Evolutionary conservation across 306 rosid species (phyloP).

Genomic region (Pyrus bretschneideri): DNA sequence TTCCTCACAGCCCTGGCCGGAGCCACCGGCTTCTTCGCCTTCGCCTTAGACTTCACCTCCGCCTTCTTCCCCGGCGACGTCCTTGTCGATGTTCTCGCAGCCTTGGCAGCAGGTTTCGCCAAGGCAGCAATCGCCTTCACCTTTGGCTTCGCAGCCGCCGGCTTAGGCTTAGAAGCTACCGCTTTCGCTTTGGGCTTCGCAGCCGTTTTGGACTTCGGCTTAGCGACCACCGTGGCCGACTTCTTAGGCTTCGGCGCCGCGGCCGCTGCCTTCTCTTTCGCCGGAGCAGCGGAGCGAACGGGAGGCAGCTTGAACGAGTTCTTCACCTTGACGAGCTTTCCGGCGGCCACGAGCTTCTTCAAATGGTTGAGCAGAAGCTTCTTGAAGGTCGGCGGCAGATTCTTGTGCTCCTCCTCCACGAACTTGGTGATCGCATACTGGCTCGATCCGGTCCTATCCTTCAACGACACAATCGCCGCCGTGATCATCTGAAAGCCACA

Average conservation of each 20-base stretch:
- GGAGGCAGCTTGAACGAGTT: constrained; percentile 64
- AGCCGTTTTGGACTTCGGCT: constrained; percentile 22
- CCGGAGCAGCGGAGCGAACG: constrained; percentile 13
- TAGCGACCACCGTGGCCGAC: constrained; percentile 18
- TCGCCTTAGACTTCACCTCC: background rate
- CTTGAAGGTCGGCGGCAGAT: constrained; percentile 44
- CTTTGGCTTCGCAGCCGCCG: constrained; percentile 14
- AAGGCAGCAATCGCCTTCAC: constrained; percentile 28
- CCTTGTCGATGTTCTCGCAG: background rate
- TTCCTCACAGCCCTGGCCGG: constrained; percentile 18
- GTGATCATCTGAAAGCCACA: constrained; percentile 29
- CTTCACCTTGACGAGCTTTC: constrained; percentile 69
- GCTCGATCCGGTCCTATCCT: constrained; percentile 43
- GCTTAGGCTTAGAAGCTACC: constrained; percentile 4
- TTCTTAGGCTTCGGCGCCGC: constrained; percentile 8
- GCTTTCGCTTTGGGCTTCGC: constrained; percentile 15
- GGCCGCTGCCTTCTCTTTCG: constrained; percentile 2
- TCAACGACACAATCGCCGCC: constrained; percentile 33
- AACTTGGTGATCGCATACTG: constrained; percentile 44
- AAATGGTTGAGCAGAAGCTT: constrained; percentile 56
- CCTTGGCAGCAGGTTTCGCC: background rate
- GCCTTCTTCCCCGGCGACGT: background rate
- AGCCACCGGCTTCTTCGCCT: constrained; percentile 30
- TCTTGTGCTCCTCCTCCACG: constrained; percentile 46
- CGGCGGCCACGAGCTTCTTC: constrained; percentile 63